A percentile compares a stretch with the other conserved stretches of the same genome.
Evolutionary conservation across 164 flowering plant genomes (phyloP).

Genomic region (Annona squamosa): DNA sequence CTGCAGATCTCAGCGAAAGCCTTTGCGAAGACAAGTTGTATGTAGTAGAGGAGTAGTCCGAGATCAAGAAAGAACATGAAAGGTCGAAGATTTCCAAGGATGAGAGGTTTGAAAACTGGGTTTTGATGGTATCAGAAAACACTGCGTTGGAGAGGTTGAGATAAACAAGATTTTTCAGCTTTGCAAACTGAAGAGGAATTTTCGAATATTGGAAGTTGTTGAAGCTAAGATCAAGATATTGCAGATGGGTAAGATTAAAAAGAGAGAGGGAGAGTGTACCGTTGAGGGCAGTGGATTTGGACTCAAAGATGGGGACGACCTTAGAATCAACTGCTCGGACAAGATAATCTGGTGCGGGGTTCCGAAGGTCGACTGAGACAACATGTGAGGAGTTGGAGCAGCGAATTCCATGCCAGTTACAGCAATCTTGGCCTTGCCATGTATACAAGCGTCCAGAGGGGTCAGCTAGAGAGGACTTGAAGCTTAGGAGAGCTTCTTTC

Average conservation of each 20-base stretch:
- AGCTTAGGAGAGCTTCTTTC: conserved; percentile 13
- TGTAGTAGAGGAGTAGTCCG: conserved; percentile 5
- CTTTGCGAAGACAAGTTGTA: conserved; percentile 2
- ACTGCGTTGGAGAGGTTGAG: conserved; percentile 8
- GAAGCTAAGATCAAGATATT: conserved; percentile 18
- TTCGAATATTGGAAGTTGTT: conserved; percentile 16
- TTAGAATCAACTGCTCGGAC: not conserved
- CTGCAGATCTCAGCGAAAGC: not conserved
- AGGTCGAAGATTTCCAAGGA: conserved; percentile 12
- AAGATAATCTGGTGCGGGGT: conserved; percentile 4
- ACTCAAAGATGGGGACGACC: not conserved
- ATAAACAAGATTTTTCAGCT: conserved; percentile 11
- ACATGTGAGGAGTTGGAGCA: conserved; percentile 16
- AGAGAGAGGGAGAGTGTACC: conserved; percentile 19
- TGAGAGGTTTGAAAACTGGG: conserved; percentile 17
- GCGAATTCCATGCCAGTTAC: conserved; percentile 18
- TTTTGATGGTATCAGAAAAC: conserved; percentile 10
- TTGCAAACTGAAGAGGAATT: conserved; percentile 4
- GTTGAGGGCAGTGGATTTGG: conserved; percentile 7
- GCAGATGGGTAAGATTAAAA: conserved; percentile 12
- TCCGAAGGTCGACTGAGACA: conserved; percentile 6
- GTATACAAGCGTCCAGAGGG: conserved; percentile 14
- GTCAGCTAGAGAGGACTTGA: conserved; percentile 15
- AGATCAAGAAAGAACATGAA: conserved; percentile 7
- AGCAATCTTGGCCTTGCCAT: conserved; percentile 18